Evolutionary conservation across 352 stramenopile genomes (phyloP).

Genomic region (Phytophthora constricta): DNA sequence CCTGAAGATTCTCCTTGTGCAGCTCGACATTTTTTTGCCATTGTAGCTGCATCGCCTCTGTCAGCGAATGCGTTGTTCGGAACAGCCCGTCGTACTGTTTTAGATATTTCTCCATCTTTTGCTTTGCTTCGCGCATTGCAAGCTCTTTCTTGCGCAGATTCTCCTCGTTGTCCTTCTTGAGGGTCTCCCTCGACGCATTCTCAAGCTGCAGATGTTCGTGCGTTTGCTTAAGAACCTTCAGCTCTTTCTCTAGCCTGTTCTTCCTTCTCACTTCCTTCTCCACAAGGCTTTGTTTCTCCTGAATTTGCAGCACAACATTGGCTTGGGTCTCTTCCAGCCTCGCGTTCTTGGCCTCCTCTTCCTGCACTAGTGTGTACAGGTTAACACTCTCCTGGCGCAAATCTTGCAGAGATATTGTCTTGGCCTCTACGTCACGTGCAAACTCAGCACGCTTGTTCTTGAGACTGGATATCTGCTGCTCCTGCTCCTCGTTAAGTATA

Average conservation of each 20-base stretch:
- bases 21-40: conserved; percentile 87
- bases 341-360: conserved; percentile 69
- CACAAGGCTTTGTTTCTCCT: conserved; percentile 66
- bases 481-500: conserved; percentile 74
- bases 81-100: conserved; percentile 89
- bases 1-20: conserved; percentile 75
- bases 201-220: conserved; percentile 61
- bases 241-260: conserved; percentile 65
- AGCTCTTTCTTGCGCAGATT: conserved; percentile 74
- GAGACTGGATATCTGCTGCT: conserved; percentile 70
- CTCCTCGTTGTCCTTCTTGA: conserved; percentile 67
- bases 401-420: conserved; percentile 71
- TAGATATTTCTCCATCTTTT: conserved; percentile 90
- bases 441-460: conserved; percentile 77
- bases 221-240: conserved; percentile 73
- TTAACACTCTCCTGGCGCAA: conserved; percentile 71
- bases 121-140: conserved; percentile 77
- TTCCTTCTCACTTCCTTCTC: conserved; percentile 76
- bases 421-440: conserved; percentile 73
- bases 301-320: conserved; percentile 48
- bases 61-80: conserved; percentile 75
- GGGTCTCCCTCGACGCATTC: conserved; percentile 43
- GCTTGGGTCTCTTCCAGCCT: conserved; percentile 63
- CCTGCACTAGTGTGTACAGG: conserved; percentile 61
- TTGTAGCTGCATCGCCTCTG: conserved; percentile 80